These are phyloP conservation scores for Aspergillus proliferans DNA, from an alignment of 2,329 filamentous ascomycete genomes.

Conservation along the genomic window DNA sequence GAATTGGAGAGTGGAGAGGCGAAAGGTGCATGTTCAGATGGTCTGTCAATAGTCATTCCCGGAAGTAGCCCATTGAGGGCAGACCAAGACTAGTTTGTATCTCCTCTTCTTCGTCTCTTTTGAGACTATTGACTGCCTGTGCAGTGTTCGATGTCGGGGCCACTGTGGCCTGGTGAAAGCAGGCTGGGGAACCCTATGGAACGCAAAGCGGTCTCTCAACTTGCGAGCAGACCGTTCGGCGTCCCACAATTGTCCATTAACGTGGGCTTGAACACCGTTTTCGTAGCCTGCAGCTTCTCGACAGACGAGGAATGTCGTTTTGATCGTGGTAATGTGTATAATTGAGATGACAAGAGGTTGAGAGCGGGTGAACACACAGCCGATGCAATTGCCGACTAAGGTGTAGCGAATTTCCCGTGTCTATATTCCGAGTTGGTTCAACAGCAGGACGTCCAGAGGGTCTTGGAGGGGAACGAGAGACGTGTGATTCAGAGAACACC, in stretches of 20 bases:
- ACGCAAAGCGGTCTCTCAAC: slow-evolving; percentile 48
- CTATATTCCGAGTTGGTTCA: neutral
- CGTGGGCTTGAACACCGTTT: slow-evolving; percentile 15
- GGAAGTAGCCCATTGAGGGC: slow-evolving; percentile 25
- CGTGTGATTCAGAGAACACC: neutral
- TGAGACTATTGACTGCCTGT: slow-evolving; percentile 6
- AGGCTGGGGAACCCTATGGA: slow-evolving; percentile 46
- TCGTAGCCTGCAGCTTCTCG: neutral
- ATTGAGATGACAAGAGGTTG: neutral
- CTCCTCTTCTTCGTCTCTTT: slow-evolving; percentile 9
- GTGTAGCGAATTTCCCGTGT: neutral
- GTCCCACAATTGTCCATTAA: slow-evolving; percentile 45
- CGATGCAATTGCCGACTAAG: neutral
- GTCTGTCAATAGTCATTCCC: slow-evolving; percentile 35
- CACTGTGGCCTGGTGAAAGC: slow-evolving; percentile 7
- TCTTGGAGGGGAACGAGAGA: neutral
- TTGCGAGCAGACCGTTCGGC: slow-evolving; percentile 44
- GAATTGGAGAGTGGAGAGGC: slow-evolving; percentile 28
- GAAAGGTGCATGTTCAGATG: slow-evolving; percentile 36
- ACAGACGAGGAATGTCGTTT: neutral
- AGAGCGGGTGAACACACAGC: neutral
- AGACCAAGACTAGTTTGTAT: slow-evolving; percentile 2
- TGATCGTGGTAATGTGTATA: too few relatives aligned
- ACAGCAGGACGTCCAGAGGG: neutral
- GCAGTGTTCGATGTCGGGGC: slow-evolving; percentile 3